A percentile compares a stretch with the other conserved stretches of the same genome.
These are phyloP conservation scores for Geosmithia morbida DNA, from an alignment of 2,329 filamentous ascomycete genomes.

Conservation along the genomic window DNA sequence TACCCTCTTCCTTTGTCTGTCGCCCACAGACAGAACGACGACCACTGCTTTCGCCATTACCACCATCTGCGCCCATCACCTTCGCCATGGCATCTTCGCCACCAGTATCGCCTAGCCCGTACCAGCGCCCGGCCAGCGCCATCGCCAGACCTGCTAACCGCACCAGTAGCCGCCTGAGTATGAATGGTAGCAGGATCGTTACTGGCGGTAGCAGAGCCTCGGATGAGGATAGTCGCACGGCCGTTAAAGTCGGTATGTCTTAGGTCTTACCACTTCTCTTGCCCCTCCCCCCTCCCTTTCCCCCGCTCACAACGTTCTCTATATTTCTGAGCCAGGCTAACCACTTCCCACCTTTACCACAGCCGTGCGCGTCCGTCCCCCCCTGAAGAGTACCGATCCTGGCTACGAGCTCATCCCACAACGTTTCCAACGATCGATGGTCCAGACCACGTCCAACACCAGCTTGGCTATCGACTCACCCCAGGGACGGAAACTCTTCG, in stretches of 20 bases:
- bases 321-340: not conserved
- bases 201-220: conserved; percentile 68
- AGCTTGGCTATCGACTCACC: conserved; percentile 80
- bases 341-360: conserved; percentile 3
- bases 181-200: conserved; percentile 52
- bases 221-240: conserved; percentile 79
- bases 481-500: conserved; percentile 86
- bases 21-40: not conserved
- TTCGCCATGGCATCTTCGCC: conserved; percentile 50
- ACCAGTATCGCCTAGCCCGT: conserved; percentile 47
- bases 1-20: not conserved
- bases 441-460: conserved; percentile 75
- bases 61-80: conserved; percentile 5
- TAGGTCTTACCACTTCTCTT: conserved; percentile 34
- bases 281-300: not conserved
- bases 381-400: conserved; percentile 69
- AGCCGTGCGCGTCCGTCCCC: conserved; percentile 89
- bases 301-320: no score
- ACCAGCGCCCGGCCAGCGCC: conserved; percentile 62
- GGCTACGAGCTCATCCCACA: conserved; percentile 92
- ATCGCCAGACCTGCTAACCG: conserved; percentile 59
- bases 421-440: conserved; percentile 84
- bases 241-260: conserved; percentile 87
- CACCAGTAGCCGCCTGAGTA: conserved; percentile 77
- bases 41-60: not conserved